A percentile compares a stretch with the other conserved stretches of the same genome.
phyloP scores from a whole-genome alignment of 202 grass and related monocot species.

The Carex arenaria region DNA sequence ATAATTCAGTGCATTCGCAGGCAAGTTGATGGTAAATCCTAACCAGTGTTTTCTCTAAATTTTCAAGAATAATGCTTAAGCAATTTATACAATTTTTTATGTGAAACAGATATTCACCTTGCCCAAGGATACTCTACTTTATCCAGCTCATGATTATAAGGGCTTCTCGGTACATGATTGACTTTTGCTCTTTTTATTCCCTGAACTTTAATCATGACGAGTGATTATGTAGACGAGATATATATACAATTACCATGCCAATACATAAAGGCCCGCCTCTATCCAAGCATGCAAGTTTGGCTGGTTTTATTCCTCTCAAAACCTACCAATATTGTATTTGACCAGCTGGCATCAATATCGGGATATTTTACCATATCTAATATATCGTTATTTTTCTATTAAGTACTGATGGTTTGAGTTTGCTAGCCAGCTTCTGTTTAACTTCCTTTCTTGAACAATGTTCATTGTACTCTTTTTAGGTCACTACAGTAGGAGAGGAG shows the following conservation, averaged over 20 bases:
- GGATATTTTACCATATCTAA: background rate
- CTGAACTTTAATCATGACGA: background rate
- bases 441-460: background rate
- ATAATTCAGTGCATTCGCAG: constrained; percentile 95
- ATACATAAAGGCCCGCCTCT: background rate
- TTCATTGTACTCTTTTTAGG: constrained; percentile 43
- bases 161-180: constrained; percentile 68
- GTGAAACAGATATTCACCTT: constrained; percentile 68
- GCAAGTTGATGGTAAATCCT: constrained; percentile 31
- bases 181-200: background rate
- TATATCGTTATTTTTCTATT: background rate
- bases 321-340: background rate
- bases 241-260: background rate
- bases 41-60: background rate
- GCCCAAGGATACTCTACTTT: constrained; percentile 76
- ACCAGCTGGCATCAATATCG: background rate
- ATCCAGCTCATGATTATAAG: constrained; percentile 89
- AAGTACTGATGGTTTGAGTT: background rate
- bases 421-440: background rate
- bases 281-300: background rate
- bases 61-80: background rate
- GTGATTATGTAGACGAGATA: background rate
- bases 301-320: background rate
- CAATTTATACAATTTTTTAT: constrained; percentile 14
- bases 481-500: constrained; percentile 92